Evolutionary conservation across 2,329 filamentous ascomycete species (phyloP).

Genomic region (Diplodia scrobiculata): DNA sequence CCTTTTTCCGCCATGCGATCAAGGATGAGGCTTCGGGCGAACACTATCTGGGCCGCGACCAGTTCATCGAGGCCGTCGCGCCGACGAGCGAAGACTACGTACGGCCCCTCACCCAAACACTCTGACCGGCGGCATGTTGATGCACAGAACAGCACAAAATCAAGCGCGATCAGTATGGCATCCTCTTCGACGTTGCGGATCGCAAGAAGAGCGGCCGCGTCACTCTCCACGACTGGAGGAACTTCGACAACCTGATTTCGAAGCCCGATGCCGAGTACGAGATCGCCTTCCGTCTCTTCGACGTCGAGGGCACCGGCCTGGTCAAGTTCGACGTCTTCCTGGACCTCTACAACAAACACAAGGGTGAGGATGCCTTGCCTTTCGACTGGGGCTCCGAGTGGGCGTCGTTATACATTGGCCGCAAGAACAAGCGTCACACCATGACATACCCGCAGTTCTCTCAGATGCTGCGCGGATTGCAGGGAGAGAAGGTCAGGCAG

Average conservation of each 20-base stretch:
- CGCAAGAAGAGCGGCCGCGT: slow-evolving; percentile 72
- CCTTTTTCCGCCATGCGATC: slow-evolving; percentile 74
- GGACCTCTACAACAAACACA: slow-evolving; percentile 82
- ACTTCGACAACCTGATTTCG: slow-evolving; percentile 88
- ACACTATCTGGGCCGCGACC: slow-evolving; percentile 75
- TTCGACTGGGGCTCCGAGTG: slow-evolving; percentile 98
- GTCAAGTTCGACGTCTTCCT: slow-evolving; percentile 91
- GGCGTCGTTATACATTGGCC: slow-evolving; percentile 91
- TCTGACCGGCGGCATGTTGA: slow-evolving; percentile 65
- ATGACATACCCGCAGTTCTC: slow-evolving; percentile 97
- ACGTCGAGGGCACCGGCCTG: slow-evolving; percentile 76
- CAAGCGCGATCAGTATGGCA: slow-evolving; percentile 89
- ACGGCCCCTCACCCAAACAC: slow-evolving; percentile 48
- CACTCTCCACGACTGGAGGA: slow-evolving; percentile 81
- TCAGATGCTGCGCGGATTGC: slow-evolving; percentile 93
- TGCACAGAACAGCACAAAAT: slow-evolving; percentile 79
- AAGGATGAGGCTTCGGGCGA: slow-evolving; percentile 77
- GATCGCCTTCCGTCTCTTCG: slow-evolving; percentile 96
- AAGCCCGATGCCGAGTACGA: slow-evolving; percentile 99
- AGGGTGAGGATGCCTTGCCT: slow-evolving; percentile 78
- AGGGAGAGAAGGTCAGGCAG: slow-evolving; percentile 93
- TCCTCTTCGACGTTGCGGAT: slow-evolving; percentile 91
- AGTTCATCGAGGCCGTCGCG: slow-evolving; percentile 89
- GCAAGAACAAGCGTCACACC: slow-evolving; percentile 81
- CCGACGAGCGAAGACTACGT: slow-evolving; percentile 89